A percentile compares a stretch with the other conserved stretches of the same genome.
phyloP scores from a whole-genome alignment of 352 stramenopile genomes.

The Pythium phragmitis region DNA sequence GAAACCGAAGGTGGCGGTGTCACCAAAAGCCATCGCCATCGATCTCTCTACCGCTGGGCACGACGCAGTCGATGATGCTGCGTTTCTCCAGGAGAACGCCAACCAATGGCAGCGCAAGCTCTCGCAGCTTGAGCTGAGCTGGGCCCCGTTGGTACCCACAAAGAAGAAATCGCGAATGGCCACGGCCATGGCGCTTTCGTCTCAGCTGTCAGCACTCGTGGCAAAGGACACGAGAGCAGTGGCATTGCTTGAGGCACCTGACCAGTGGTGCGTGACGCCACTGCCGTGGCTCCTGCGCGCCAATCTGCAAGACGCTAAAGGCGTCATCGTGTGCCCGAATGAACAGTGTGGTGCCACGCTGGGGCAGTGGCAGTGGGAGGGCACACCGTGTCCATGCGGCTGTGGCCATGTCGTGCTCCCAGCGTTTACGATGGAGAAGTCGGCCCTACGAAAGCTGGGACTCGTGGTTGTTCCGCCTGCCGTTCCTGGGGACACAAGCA shows the following conservation, averaged over 20 bases:
- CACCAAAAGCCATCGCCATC: constrained; percentile 17
- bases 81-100: constrained; percentile 13
- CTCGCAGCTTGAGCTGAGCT: constrained; percentile 8
- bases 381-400: constrained; percentile 30
- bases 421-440: constrained; percentile 51
- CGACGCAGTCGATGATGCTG: not conserved
- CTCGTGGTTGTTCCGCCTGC: constrained; percentile 32
- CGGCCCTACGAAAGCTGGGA: constrained; percentile 48
- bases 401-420: constrained; percentile 31
- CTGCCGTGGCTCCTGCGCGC: constrained; percentile 18
- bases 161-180: not conserved
- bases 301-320: constrained; percentile 2
- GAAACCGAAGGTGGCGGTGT: constrained; percentile 15
- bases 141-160: not conserved
- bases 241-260: not conserved
- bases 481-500: not conserved
- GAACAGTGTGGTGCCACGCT: constrained; percentile 9
- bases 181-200: not conserved
- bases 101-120: constrained; percentile 16
- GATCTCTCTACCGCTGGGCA: constrained; percentile 11
- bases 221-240: constrained; percentile 1
- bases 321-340: constrained; percentile 20
- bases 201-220: constrained; percentile 14
- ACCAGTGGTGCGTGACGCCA: constrained; percentile 16
- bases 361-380: constrained; percentile 17